phyloP scores from a whole-genome alignment of 2,329 filamentous ascomycete genomes.

The Venturia aucupariae region DNA sequence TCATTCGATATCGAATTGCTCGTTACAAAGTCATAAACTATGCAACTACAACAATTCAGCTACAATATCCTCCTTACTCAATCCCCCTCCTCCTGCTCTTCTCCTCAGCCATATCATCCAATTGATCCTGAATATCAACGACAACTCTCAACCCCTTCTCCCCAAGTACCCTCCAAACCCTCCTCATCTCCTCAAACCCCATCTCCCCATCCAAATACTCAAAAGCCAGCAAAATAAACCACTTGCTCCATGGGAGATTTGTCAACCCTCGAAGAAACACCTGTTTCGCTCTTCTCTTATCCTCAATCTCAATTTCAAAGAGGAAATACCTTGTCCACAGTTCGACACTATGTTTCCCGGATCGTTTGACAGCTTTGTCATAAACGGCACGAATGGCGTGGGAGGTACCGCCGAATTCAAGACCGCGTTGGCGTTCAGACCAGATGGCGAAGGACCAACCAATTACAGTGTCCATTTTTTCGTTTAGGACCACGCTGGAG shows the following conservation, averaged over 20 bases:
- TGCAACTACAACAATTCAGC: no score
- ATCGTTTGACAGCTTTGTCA: slow-evolving; percentile 38
- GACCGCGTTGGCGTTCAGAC: slow-evolving; percentile 41
- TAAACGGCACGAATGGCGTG: slow-evolving; percentile 48
- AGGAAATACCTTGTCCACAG: slow-evolving; percentile 26
- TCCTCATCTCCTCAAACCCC: slow-evolving; percentile 39
- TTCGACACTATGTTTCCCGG: slow-evolving; percentile 23
- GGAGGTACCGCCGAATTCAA: slow-evolving; percentile 36
- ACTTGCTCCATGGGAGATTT: slow-evolving; percentile 55
- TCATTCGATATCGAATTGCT: no score
- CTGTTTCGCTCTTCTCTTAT: slow-evolving; percentile 37
- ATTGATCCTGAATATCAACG: slow-evolving; percentile 18
- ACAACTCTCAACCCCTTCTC: slow-evolving; percentile 55
- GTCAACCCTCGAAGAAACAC: slow-evolving; percentile 48
- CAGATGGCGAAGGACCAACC: slow-evolving; percentile 47
- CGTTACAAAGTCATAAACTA: no score
- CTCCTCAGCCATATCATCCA: slow-evolving; percentile 2
- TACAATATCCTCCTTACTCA: neutral
- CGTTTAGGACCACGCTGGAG: slow-evolving; percentile 30
- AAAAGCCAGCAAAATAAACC: slow-evolving; percentile 49
- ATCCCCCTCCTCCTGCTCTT: neutral
- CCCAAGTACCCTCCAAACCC: slow-evolving; percentile 46
- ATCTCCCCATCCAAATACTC: slow-evolving; percentile 31
- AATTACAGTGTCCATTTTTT: slow-evolving; percentile 31
- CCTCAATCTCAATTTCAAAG: slow-evolving; percentile 25